Evolutionary conservation across 1,139 yeast species (phyloP).

Genomic region (Geotrichum macrosporum): DNA sequence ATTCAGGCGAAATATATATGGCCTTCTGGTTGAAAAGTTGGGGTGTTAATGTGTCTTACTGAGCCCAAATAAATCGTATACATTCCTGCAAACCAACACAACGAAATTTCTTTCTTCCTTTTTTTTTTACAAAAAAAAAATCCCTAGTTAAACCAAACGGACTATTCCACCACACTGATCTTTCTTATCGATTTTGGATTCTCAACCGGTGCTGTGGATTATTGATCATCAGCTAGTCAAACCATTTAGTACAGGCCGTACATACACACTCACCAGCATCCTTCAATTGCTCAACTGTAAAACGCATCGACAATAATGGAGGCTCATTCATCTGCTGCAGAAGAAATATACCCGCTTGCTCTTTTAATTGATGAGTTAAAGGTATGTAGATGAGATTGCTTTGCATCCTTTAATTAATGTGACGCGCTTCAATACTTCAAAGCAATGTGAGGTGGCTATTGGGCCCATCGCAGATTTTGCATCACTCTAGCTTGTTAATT

Average conservation of each 20-base stretch:
- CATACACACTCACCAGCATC: neutral
- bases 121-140: neutral
- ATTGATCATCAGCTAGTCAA: neutral
- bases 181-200: neutral
- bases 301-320: constrained; percentile 19
- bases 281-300: neutral
- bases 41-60: too few species aligned
- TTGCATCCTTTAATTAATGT: neutral
- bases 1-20: too few species aligned
- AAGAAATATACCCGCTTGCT: constrained; percentile 90
- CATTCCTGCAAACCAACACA: constrained; percentile 7
- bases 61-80: too few species aligned
- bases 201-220: neutral
- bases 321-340: constrained; percentile 25
- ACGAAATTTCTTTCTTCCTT: neutral
- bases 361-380: constrained; percentile 93
- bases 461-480: neutral
- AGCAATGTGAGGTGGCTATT: neutral
- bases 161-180: constrained; percentile 4
- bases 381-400: constrained; percentile 26
- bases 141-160: constrained; percentile 5
- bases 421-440: neutral
- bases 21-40: too few species aligned
- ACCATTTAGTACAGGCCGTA: neutral
- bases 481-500: neutral